Evolutionary conservation across 352 stramenopile genomes (phyloP).

Genomic region (Phytophthora sp.): DNA sequence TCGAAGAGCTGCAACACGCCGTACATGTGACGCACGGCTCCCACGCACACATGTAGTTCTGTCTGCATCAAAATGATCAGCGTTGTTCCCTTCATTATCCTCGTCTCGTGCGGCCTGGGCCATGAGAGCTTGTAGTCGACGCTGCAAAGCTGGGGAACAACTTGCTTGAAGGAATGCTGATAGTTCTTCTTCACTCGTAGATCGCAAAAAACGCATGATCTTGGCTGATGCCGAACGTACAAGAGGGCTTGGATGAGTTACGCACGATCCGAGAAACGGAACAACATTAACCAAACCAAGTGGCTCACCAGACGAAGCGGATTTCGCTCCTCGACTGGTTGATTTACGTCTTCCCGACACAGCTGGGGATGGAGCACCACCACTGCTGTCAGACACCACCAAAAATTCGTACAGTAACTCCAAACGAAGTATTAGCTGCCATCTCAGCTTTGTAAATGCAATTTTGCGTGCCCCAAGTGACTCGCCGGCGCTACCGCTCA

Average conservation of each 20-base stretch:
- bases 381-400: slow-evolving; percentile 24
- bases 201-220: slow-evolving; percentile 54
- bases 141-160: slow-evolving; percentile 65
- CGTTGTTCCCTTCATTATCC: slow-evolving; percentile 51
- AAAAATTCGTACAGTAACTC: slow-evolving; percentile 69
- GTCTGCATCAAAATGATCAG: slow-evolving; percentile 61
- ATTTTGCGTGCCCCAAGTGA: slow-evolving; percentile 51
- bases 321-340: slow-evolving; percentile 6
- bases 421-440: slow-evolving; percentile 66
- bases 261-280: slow-evolving; percentile 71
- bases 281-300: slow-evolving; percentile 75
- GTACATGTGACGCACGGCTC: slow-evolving; percentile 75
- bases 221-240: slow-evolving; percentile 46
- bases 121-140: slow-evolving; percentile 59
- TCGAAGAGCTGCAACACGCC: slow-evolving; percentile 69
- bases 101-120: slow-evolving; percentile 22
- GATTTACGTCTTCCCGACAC: slow-evolving; percentile 10
- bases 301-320: slow-evolving; percentile 32
- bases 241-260: slow-evolving; percentile 58
- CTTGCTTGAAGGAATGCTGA: slow-evolving; percentile 55
- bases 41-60: slow-evolving; percentile 67
- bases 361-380: slow-evolving; percentile 22
- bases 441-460: slow-evolving; percentile 55
- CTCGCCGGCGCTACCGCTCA: slow-evolving; percentile 29
- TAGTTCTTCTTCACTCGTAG: slow-evolving; percentile 41